Evolutionary conservation across 179 eudicot species (phyloP).

Genomic region (Spergularia azorica): DNA sequence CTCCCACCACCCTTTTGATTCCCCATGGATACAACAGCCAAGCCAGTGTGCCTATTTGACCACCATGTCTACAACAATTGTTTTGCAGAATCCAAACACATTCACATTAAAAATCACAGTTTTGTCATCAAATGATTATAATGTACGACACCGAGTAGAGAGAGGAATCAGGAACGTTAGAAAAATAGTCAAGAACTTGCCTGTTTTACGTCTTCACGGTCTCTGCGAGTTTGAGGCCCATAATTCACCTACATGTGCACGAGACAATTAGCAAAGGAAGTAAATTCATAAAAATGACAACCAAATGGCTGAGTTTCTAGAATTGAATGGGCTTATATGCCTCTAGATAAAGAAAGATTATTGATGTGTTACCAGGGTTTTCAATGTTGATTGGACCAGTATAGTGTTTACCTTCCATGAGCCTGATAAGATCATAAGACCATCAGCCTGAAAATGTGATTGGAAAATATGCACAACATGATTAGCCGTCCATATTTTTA

Average conservation of each 20-base stretch:
- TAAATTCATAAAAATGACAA: not conserved
- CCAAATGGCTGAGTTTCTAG: no score
- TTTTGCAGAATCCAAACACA: not conserved
- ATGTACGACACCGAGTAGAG: not conserved
- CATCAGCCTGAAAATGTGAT: no score
- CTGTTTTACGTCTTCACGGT: constrained; percentile 96
- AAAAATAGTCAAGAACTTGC: constrained; percentile 34
- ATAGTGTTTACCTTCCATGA: no score
- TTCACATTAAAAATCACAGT: not conserved
- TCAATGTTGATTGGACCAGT: not conserved
- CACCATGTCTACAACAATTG: no score
- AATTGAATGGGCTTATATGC: no score
- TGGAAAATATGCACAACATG: no score
- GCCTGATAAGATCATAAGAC: no score
- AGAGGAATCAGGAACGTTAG: not conserved
- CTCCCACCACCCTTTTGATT: no score
- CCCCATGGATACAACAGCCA: no score
- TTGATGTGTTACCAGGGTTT: no score
- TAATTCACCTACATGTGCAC: constrained; percentile 68
- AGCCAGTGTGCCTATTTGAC: not conserved
- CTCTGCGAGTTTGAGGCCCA: constrained; percentile 94
- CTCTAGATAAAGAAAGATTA: no score
- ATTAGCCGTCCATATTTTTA: no score
- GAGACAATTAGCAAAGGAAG: not conserved
- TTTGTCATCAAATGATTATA: not conserved